Evolutionary conservation across 768 basidiomycete species (phyloP), one percentile per base, ranked within the genome.

Genomic region (Mycena rebaudengoi): DNA sequence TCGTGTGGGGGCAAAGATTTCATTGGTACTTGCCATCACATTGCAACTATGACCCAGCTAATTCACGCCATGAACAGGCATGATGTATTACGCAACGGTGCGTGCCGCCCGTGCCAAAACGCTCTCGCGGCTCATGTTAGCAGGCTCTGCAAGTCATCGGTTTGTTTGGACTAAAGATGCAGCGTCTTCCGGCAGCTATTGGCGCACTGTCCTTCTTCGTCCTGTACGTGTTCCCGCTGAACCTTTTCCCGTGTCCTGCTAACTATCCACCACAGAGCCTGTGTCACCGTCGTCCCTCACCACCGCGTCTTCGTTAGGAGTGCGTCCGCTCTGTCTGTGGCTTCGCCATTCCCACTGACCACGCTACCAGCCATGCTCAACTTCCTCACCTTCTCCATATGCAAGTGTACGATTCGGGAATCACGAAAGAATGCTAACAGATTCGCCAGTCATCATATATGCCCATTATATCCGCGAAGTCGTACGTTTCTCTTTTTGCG

Each of bases 321-420:
- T 59, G 28, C 56, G 56, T 60, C 20, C 16, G 20, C 6, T 21
- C n/a, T 12, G 12, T 39, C 20, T n/a, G 20, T n/a, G n/a, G n/a
- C n/a, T n/a, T n/a, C n/a, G n/a, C n/a, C 20, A 14, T 12, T 35
- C 32, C n/a, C 23, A n/a, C 29, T 20, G 7, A 18, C 37, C 54
- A 2, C 43, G 39, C 43, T 54, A 20, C 48, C 21, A 89, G 88
- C 84, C 71, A 80, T 88, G 75, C 82, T 91, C 69, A 88, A 90
- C 77, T 91, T 92, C 69, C 75, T 90, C 53, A 70, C 92, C n/a
- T 96, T 91, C 74, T 91, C 95, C 64, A 82, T 78, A 4, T 95
- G 82, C 79, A 70, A 74, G 83, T 73, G 8, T 30, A 13, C 57
- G 26, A 20, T 25, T 5, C 46, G 8, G 23, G 25, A n/a, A n/a